phyloP scores from a whole-genome alignment of 805 yeast genomes.

The Sugiyamaella marilandica region DNA sequence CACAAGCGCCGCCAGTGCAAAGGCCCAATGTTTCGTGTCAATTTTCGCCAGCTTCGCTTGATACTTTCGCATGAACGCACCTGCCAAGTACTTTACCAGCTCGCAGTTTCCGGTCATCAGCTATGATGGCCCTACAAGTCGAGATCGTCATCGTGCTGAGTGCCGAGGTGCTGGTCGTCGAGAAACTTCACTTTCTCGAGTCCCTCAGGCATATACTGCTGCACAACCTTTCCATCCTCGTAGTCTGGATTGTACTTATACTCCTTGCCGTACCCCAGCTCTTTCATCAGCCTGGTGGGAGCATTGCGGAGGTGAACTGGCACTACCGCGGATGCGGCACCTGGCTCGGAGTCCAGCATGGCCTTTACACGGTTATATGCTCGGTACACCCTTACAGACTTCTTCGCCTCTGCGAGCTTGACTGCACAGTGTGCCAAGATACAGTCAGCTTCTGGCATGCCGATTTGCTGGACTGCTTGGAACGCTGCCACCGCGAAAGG shows the following conservation, averaged over 20 bases:
- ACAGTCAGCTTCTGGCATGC: constrained; percentile 91
- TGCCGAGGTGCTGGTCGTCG: constrained; percentile 38
- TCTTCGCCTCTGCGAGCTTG: constrained; percentile 79
- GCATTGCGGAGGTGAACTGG: constrained; percentile 82
- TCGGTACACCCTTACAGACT: constrained; percentile 80
- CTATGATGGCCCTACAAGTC: background rate
- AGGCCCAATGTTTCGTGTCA: too few relatives aligned
- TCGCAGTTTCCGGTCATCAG: background rate
- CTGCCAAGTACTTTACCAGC: background rate
- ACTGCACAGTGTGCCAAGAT: constrained; percentile 89
- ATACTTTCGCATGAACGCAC: constrained; percentile 1
- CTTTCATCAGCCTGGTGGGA: constrained; percentile 87
- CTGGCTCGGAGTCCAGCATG: constrained; percentile 53
- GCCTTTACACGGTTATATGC: constrained; percentile 68
- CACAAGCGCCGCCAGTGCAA: too few relatives aligned
- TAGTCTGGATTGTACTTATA: constrained; percentile 88
- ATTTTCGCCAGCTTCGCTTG: too few relatives aligned
- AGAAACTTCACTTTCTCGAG: constrained; percentile 47
- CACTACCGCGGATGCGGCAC: constrained; percentile 55
- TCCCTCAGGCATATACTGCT: constrained; percentile 62
- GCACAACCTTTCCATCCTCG: constrained; percentile 65
- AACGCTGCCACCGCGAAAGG: constrained; percentile 85
- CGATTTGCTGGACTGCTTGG: constrained; percentile 83
- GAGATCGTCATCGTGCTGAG: constrained; percentile 1
- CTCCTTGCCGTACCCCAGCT: constrained; percentile 74